Base-by-base conservation (phyloP, 1,284 basidiomycete species). In the Trichosporon sp. region DNA sequence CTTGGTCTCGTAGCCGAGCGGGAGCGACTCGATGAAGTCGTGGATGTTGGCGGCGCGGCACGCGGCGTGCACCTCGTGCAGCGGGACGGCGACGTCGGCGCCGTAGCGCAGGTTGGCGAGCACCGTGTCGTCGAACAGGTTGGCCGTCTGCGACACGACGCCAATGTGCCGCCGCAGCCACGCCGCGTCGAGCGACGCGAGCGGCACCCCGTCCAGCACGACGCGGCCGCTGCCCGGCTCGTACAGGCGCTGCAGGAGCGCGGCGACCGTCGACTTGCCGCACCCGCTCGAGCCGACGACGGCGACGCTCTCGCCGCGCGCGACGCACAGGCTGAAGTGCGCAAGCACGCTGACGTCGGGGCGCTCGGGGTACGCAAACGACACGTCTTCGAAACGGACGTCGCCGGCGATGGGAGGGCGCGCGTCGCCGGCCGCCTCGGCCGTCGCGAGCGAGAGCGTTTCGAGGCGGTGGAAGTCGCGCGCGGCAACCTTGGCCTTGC, bases 101-200 rank as follows among this genome's bases (percentile, higher is more conserved):
- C 94, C 94, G 78, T 96, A 96, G 0, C 89, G 86, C 76, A 97
- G 93, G 83, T 97, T 98, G 70, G 93, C 91, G 8, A 88, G 86
- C 70, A 97, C 88, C 5, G 88, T 89, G 3, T 89, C 89, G 79
- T 96, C 92, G 83, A 97, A 97, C 27, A 97, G 86, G 74, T 92
- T 89, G 0, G 93, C 90, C 7, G 89, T 87, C 78, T 97, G 95
- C 74, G 87, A 90, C 74, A 97, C 94, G 72, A 96, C 89, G 2
- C 91, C 88, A 74, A 97, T 86, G 76, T 95, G 89, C 32, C 90
- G 84, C n/a, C 94, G 89, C 6, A 97, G 87, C 80, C 91, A 89
- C 15, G 86, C 81, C 25, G 90, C 88, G 73, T 95, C 89, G 53
- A 88, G 87, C 4, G 85, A 79, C 31, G 78, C 75, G 3, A 95